phyloP scores from a whole-genome alignment of 495 filamentous ascomycete genomes.

The Penicillium dipodomyicola region DNA sequence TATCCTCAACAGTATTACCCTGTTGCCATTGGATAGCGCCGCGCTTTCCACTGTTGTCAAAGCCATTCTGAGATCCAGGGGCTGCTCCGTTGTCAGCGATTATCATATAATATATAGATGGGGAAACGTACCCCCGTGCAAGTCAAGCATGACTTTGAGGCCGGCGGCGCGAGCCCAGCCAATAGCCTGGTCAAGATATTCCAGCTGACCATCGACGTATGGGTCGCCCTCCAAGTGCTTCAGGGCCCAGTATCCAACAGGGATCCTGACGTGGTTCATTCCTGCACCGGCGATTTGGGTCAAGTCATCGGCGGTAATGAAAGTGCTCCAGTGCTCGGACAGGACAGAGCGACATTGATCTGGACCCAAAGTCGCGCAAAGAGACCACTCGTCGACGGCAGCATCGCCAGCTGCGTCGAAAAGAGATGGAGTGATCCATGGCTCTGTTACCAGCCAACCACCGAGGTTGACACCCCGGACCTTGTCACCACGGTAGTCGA shows the following conservation, averaged over 20 bases:
- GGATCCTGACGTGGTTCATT: conserved; percentile 75
- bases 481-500: conserved; percentile 46
- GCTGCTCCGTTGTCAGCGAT: conserved; percentile 41
- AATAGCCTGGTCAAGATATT: conserved; percentile 63
- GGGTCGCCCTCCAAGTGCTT: conserved; percentile 58
- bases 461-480: conserved; percentile 58
- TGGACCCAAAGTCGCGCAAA: conserved; percentile 50
- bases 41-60: conserved; percentile 69
- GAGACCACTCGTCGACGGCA: conserved; percentile 65
- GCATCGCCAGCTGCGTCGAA: conserved; percentile 49
- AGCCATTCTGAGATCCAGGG: conserved; percentile 79
- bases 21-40: conserved; percentile 65
- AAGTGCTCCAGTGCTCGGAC: conserved; percentile 58
- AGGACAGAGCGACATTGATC: conserved; percentile 48
- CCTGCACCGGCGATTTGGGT: conserved; percentile 60
- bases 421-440: conserved; percentile 67
- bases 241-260: conserved; percentile 77
- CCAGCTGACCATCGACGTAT: conserved; percentile 70
- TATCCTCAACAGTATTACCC: conserved; percentile 55
- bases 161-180: conserved; percentile 63
- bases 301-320: conserved; percentile 68
- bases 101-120: no score
- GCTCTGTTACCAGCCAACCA: conserved; percentile 57
- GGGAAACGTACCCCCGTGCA: conserved; percentile 60
- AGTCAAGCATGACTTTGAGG: conserved; percentile 66